phyloP scores from a whole-genome alignment of 2,329 filamentous ascomycete species.

The Tympanopsis confertula region DNA sequence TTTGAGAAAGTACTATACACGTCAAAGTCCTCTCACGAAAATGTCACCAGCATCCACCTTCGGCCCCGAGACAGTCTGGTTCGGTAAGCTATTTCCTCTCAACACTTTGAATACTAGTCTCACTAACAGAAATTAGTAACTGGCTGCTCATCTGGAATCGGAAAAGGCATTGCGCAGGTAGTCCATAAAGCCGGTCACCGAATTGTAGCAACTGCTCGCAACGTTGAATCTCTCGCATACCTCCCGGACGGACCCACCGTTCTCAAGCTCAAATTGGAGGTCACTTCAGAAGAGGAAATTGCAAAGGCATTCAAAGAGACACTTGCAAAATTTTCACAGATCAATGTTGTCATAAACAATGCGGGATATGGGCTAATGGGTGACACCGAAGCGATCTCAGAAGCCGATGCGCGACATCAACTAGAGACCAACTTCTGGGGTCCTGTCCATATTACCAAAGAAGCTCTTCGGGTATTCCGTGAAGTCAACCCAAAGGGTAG shows the following conservation, averaged over 20 bases:
- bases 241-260: conserved; percentile 22
- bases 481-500: conserved; percentile 13
- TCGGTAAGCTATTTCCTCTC: conserved; percentile 15
- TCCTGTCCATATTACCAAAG: conserved; percentile 22
- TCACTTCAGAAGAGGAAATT: conserved; percentile 26
- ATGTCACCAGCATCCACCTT: too few relatives aligned
- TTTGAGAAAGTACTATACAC: too few relatives aligned
- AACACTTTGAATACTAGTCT: neutral
- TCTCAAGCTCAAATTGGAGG: conserved; percentile 33
- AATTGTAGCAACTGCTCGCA: conserved; percentile 35
- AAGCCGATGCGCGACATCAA: conserved; percentile 17
- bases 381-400: conserved; percentile 15
- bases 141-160: conserved; percentile 36
- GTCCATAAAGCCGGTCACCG: conserved; percentile 23
- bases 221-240: conserved; percentile 23
- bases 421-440: conserved; percentile 32
- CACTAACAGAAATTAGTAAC: conserved; percentile 22
- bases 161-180: conserved; percentile 22
- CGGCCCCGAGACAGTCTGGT: conserved; percentile 25
- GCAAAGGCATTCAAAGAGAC: conserved; percentile 18
- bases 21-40: too few relatives aligned
- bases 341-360: conserved; percentile 19
- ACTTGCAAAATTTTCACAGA: conserved; percentile 17
- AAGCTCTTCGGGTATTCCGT: conserved; percentile 23
- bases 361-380: conserved; percentile 16